Conservation (phyloP, 2,329 filamentous ascomycete species). For the Pyricularia pennisetigena region DNA sequence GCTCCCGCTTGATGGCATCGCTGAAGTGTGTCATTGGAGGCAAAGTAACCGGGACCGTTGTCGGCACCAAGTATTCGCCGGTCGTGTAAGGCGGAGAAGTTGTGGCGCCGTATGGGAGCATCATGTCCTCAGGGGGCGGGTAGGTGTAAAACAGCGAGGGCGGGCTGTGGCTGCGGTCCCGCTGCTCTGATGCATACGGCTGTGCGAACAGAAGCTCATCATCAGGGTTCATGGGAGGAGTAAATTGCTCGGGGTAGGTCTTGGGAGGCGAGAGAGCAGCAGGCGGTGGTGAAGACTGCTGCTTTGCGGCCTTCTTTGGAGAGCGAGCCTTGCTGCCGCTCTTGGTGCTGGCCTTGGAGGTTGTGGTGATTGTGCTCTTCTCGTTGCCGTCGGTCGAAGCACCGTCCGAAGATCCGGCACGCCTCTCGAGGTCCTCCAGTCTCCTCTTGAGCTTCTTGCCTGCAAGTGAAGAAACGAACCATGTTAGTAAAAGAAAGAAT, state of each 20-base stretch:
- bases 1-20: conserved; percentile 60
- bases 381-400: conserved; percentile 16
- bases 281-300: conserved; percentile 20
- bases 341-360: conserved; percentile 32
- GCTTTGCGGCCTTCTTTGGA: conserved; percentile 15
- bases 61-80: conserved; percentile 36
- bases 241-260: conserved; percentile 43
- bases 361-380: conserved; percentile 36
- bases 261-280: conserved; percentile 21
- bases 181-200: conserved; percentile 43
- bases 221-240: conserved; percentile 47
- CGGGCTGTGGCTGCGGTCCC: conserved; percentile 62
- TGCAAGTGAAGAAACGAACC: conserved; percentile 22
- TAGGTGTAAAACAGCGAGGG: conserved; percentile 61
- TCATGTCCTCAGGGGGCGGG: conserved; percentile 50
- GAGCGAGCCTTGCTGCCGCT: conserved; percentile 14
- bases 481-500: not conserved
- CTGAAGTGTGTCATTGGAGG: conserved; percentile 55
- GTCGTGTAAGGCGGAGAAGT: not conserved
- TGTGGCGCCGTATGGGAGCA: conserved; percentile 43
- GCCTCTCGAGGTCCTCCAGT: conserved; percentile 74
- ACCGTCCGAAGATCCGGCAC: conserved; percentile 43
- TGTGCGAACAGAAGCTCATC: conserved; percentile 59
- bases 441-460: conserved; percentile 91
- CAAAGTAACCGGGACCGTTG: conserved; percentile 47